Percentiles rank a stretch among this genome's conserved stretches.
phyloP scores from a whole-genome alignment of 148 eudicot genomes.

The Camellia lanceoleosa region DNA sequence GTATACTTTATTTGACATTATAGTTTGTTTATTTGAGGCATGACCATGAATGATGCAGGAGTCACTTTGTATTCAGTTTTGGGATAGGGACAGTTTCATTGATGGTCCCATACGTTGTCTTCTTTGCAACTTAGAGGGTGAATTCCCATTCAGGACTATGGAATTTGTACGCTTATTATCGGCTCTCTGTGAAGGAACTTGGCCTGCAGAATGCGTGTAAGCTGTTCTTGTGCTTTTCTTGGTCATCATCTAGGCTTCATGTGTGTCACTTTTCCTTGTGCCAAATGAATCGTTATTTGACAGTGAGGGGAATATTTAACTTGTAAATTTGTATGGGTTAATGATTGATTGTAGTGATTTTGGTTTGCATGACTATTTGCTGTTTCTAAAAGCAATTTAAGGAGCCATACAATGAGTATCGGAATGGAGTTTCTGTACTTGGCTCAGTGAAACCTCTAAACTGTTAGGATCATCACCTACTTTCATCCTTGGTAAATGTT shows the following conservation, averaged over 20 bases:
- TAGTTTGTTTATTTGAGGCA: slow-evolving; percentile 8
- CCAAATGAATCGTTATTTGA: slow-evolving; percentile 1
- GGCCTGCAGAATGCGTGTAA: slow-evolving; percentile 99
- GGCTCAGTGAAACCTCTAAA: background rate
- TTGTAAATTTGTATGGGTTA: background rate
- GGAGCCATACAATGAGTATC: background rate
- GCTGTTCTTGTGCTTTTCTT: slow-evolving; percentile 26
- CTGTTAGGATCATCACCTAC: background rate
- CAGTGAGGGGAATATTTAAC: background rate
- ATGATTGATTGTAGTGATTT: background rate
- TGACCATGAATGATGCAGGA: slow-evolving; percentile 52
- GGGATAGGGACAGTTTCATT: slow-evolving; percentile 87
- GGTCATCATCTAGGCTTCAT: slow-evolving; percentile 8
- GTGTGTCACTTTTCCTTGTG: slow-evolving; percentile 1
- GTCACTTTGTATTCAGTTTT: slow-evolving; percentile 92
- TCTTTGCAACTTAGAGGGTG: slow-evolving; percentile 80
- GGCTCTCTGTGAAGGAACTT: slow-evolving; percentile 81
- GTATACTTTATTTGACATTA: slow-evolving; percentile 9
- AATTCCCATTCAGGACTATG: slow-evolving; percentile 70
- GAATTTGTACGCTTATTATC: slow-evolving; percentile 68
- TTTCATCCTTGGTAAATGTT: background rate
- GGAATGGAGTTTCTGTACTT: background rate
- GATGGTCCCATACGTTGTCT: slow-evolving; percentile 94
- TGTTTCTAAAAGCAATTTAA: background rate
- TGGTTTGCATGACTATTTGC: background rate